Evolutionary conservation across 257 asterid genomes (phyloP).

Genomic region (Solanum arcanum): DNA sequence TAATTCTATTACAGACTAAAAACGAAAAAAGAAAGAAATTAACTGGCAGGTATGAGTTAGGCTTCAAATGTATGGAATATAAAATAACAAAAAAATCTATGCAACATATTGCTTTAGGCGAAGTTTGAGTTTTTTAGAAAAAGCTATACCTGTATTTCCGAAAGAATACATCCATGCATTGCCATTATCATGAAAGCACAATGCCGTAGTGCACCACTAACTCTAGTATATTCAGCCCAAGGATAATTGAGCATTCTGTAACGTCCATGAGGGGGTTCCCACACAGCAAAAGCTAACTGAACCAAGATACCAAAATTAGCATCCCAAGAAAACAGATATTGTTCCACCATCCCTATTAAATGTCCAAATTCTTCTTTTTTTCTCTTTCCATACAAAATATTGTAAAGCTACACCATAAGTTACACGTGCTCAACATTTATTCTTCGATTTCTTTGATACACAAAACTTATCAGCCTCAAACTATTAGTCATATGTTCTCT

Average conservation of each 20-base stretch:
- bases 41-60: not conserved
- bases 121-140: not conserved
- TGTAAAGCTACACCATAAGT: not conserved
- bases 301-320: not conserved
- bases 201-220: conserved; percentile 87
- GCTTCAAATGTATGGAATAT: not conserved
- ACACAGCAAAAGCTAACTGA: conserved; percentile 71
- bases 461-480: not conserved
- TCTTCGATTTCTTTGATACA: not conserved
- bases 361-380: not conserved
- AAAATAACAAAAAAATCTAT: not conserved
- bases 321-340: not conserved
- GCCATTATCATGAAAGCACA: conserved; percentile 99
- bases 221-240: conserved; percentile 79
- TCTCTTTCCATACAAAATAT: not conserved
- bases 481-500: not conserved
- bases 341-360: not conserved
- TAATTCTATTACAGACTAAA: not conserved
- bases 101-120: not conserved
- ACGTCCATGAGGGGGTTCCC: conserved; percentile 99
- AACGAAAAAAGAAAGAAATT: not conserved
- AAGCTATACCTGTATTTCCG: conserved; percentile 80
- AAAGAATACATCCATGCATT: conserved; percentile 87
- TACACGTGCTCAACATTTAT: not conserved
- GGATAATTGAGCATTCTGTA: conserved; percentile 88